Base-by-base conservation (phyloP, 768 basidiomycete species). In the Galerina marginata region DNA sequence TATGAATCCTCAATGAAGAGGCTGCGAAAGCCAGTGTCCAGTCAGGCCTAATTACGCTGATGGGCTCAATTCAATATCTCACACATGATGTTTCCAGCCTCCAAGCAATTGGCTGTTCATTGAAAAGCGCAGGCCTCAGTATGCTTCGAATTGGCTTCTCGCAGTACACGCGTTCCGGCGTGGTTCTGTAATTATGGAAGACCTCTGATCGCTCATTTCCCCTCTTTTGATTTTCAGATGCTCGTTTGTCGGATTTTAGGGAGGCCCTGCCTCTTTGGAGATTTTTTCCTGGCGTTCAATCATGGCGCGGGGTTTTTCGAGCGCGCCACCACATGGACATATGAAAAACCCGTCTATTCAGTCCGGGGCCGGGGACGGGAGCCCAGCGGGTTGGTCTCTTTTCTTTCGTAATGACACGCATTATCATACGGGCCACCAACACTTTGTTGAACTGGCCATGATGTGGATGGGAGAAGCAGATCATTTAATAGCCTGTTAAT, bases 51-150 rank as follows among this genome's bases (percentile, higher is more conserved):
- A 33, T 33, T 33, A 33, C 29, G 4, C 29, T 33, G 29, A 33
- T 33, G 29, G 29, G 29, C 29, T 20, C 29, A 33, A 33, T 33
- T 33, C 29, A 33, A 33, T 33, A 7, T 33, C 29, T 4, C 29
- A 33, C 29, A 33, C 29, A 33, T 33, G 29, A 33, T 33, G 29
- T 33, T 33, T 33, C 29, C 29, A 33, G 29, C 29, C 29, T 33
- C 29, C 29, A 33, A 33, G 29, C 20, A 20, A 20, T 20, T 20
- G 20, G 20, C 20, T 20, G 15, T 45, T 56, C 38, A 62, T 62
- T 58, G 61, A 62, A 54, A 56, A 57, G 16, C 51, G 56, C 61
- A 62, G 47, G 38, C 29, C 38, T 48, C 49, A 36, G 25, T 60
- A 40, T 39, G 37, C 29, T 33, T 33, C 29, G 29, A 33, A 33